Evolutionary conservation across 2,329 filamentous ascomycete species (phyloP), one percentile per base, ranked within the genome.

Genomic region (Microcyclospora tardicrescens): DNA sequence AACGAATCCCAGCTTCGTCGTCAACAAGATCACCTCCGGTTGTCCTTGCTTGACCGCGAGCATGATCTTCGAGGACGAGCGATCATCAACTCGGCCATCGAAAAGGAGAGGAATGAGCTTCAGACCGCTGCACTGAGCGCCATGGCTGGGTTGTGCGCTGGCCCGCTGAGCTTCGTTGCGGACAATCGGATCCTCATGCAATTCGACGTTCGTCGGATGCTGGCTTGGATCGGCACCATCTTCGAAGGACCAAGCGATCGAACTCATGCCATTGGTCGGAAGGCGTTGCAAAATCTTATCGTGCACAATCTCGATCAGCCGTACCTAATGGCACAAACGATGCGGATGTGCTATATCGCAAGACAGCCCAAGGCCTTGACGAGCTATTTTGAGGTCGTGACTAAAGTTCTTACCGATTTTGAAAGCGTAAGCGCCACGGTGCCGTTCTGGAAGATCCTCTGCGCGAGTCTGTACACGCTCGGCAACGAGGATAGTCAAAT

Each of bases 91-190:
- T 87, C 87, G 16, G 83, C 86, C 1, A 91, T 94, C 73, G 91
- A 96, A 57, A 96, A 95, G 48, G 89, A 98, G 61, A 96, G 94
- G 65, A 79, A 84, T 45, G 93, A 94, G 54, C 71, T 98, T 29
- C 76, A 85, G 41, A 91, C 82, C 15, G 86, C 91, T 24, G 89
- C 91, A 1, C 68, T 98, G 33, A 94, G 87, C 59, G 82, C 93
- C 16, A 96, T 98, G 91, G 87, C 91, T 33, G 79, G 86, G 2
- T 71, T 98, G 5, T 98, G 91, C 57, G 86, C 57, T 34, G 76
- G 76, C 0, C 85, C 89, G 3, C 79, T 96, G 41, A 86, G 78
- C 46, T 81, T 93, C 46, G 86, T 79, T 1, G 94, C 84, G 0
- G 87, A 94, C 57, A 89, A 84, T 47, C 83, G 84, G 39, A 80